These are phyloP conservation scores for Pontederia paniculata DNA, from an alignment of 176 grass and related monocot genomes.

Conservation along the genomic window DNA sequence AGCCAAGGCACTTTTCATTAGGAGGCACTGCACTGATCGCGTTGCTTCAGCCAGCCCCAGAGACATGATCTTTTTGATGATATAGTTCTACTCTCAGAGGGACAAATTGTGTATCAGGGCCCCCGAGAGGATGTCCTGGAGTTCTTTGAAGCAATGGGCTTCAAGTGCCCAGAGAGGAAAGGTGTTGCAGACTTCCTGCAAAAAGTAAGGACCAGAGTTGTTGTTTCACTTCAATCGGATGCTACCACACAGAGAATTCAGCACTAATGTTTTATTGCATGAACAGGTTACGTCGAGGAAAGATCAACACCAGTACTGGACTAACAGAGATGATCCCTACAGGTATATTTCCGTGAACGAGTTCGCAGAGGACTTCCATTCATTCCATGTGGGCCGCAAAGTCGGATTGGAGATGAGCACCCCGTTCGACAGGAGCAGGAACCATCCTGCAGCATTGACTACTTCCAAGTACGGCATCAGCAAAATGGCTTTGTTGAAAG, in stretches of 20 bases:
- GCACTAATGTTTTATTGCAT: neutral
- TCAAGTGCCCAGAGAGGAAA: slow-evolving; percentile 49
- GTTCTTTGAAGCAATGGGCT: slow-evolving; percentile 43
- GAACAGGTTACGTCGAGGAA: slow-evolving; percentile 21
- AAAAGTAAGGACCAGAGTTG: slow-evolving; percentile 34
- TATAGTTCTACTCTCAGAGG: slow-evolving; percentile 46
- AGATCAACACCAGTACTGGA: slow-evolving; percentile 29
- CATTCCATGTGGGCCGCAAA: slow-evolving; percentile 8
- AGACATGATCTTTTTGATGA: slow-evolving; percentile 56
- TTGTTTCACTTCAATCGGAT: neutral
- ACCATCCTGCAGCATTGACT: slow-evolving; percentile 23
- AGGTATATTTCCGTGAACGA: slow-evolving; percentile 21
- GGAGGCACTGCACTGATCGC: slow-evolving; percentile 39
- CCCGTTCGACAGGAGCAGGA: slow-evolving; percentile 25
- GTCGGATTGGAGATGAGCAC: slow-evolving; percentile 2
- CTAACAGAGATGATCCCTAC: slow-evolving; percentile 13
- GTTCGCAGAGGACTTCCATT: slow-evolving; percentile 23
- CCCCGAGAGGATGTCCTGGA: slow-evolving; percentile 33
- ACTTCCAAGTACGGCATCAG: slow-evolving; percentile 24
- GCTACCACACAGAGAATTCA: neutral
- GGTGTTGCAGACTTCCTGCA: slow-evolving; percentile 39
- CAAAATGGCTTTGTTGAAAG: slow-evolving; percentile 31
- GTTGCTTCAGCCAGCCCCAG: slow-evolving; percentile 47
- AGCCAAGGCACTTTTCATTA: slow-evolving; percentile 41
- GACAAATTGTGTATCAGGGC: slow-evolving; percentile 43